Evolutionary conservation across 139 green algal species (phyloP).

Genomic region (Ettlia oleoabundans): DNA sequence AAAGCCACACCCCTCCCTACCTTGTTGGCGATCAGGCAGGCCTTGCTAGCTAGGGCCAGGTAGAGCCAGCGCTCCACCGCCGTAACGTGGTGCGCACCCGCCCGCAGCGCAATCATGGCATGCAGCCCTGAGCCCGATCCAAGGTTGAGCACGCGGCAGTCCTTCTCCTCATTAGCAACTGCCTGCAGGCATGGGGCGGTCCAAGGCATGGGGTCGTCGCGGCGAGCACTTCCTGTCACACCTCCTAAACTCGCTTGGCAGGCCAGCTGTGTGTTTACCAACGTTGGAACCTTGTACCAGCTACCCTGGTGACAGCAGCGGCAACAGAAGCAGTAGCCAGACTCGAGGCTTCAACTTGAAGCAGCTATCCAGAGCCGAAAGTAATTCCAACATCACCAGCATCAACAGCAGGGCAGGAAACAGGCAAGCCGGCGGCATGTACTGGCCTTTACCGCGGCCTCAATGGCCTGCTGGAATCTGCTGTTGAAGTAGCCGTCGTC

Average conservation of each 20-base stretch:
- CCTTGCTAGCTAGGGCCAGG: constrained; percentile 67
- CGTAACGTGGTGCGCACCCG: constrained; percentile 81
- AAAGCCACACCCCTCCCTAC: background rate
- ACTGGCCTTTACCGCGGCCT: constrained; percentile 40
- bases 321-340: no score
- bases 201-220: no score
- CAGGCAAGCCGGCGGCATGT: background rate
- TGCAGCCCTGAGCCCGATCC: constrained; percentile 64
- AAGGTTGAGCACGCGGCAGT: constrained; percentile 74
- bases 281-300: no score
- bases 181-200: no score
- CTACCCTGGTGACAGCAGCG: no score
- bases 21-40: constrained; percentile 64
- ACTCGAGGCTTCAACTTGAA: no score
- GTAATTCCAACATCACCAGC: no score
- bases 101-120: constrained; percentile 68
- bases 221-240: background rate
- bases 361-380: no score
- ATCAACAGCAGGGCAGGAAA: no score
- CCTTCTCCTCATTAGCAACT: constrained; percentile 52
- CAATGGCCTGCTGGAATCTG: constrained; percentile 48
- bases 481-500: constrained; percentile 55
- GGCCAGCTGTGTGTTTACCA: no score
- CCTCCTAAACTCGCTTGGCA: no score
- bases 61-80: constrained; percentile 84